A percentile compares a stretch with the other conserved stretches of the same genome.
Evolutionary conservation across 2,329 filamentous ascomycete species (phyloP).

Genomic region (Cylindrodendrum hubeiense): DNA sequence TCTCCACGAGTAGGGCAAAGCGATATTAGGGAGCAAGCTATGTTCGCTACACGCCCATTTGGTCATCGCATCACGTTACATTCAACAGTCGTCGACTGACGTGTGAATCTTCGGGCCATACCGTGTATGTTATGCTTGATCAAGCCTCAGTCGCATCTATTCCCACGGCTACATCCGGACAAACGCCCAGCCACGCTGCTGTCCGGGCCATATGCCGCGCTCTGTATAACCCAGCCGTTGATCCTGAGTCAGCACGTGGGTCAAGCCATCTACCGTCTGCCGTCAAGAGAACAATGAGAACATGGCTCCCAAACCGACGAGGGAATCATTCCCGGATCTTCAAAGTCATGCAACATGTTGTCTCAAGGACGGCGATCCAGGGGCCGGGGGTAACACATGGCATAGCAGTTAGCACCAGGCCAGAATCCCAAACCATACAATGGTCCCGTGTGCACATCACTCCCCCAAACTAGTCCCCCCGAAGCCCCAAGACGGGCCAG

Average conservation of each 20-base stretch:
- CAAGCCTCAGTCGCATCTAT: neutral
- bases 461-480: slow-evolving; percentile 33
- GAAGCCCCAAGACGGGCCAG: slow-evolving; percentile 30
- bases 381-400: slow-evolving; percentile 42
- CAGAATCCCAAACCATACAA: slow-evolving; percentile 37
- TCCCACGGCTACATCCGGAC: neutral
- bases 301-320: slow-evolving; percentile 23
- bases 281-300: slow-evolving; percentile 13
- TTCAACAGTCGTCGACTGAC: slow-evolving; percentile 2
- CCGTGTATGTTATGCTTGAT: neutral
- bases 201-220: slow-evolving; percentile 1
- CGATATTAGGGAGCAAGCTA: slow-evolving; percentile 20
- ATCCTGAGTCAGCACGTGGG: slow-evolving; percentile 16
- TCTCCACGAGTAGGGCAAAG: slow-evolving; percentile 42
- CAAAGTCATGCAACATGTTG: slow-evolving; percentile 26
- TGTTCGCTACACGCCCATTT: slow-evolving; percentile 16
- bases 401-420: slow-evolving; percentile 35
- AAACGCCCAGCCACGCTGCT: neutral
- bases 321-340: slow-evolving; percentile 33
- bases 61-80: slow-evolving; percentile 33
- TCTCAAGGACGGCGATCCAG: slow-evolving; percentile 34
- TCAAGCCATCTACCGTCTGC: slow-evolving; percentile 15
- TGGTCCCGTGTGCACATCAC: slow-evolving; percentile 37
- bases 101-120: slow-evolving; percentile 4
- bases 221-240: neutral